Conservation (phyloP, 345 rosid genomes). For the Syzygium aromaticum region DNA sequence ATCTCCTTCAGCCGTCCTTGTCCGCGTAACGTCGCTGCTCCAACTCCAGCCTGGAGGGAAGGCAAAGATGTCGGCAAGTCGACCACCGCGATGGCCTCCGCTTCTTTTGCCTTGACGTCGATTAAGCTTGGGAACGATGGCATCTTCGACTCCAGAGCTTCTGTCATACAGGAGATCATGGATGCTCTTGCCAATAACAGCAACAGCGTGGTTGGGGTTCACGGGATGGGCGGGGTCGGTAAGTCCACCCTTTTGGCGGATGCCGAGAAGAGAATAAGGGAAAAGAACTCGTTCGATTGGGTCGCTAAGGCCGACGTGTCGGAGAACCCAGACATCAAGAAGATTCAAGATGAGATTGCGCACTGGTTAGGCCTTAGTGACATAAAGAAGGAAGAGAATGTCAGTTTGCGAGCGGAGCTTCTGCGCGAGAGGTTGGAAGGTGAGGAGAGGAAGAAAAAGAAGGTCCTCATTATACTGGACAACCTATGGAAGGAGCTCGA, state of each 20-base stretch:
- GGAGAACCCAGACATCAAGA: background rate
- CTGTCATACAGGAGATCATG: background rate
- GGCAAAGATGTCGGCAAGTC: background rate
- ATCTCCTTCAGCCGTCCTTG: background rate
- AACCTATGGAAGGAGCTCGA: background rate
- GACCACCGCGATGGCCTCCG: background rate
- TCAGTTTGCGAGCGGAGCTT: background rate
- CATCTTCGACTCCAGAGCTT: background rate
- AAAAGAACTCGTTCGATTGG: fast-evolving
- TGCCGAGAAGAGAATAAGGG: fast-evolving
- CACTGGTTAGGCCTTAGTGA: background rate
- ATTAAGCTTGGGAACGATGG: background rate
- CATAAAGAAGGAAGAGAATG: background rate
- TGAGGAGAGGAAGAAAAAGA: background rate
- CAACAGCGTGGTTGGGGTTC: background rate
- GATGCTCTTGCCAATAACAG: background rate
- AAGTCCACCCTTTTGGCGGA: background rate
- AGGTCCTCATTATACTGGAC: background rate
- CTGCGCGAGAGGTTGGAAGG: background rate
- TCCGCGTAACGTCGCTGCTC: background rate
- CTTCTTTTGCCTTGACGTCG: no score
- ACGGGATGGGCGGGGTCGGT: background rate
- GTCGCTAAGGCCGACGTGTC: background rate
- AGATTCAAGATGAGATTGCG: background rate
- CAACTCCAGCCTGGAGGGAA: background rate